Evolutionary conservation across 495 filamentous ascomycete genomes (phyloP).

Genomic region (Penicillium coprophilum): DNA sequence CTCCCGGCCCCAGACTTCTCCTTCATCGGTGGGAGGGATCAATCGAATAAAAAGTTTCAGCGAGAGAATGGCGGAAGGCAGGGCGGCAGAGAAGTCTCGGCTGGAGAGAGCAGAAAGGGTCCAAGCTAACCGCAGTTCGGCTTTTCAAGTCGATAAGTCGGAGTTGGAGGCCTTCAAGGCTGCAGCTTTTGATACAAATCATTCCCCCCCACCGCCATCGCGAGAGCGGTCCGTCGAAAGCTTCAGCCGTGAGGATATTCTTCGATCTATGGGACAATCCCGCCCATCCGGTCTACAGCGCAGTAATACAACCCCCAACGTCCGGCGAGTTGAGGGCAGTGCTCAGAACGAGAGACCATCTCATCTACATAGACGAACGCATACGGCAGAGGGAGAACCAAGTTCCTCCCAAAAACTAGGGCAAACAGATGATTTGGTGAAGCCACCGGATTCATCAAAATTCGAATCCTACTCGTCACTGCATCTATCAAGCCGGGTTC

Average conservation of each 20-base stretch:
- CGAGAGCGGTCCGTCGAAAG: slow-evolving; percentile 47
- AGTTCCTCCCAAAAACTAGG: slow-evolving; percentile 12
- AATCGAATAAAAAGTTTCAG: slow-evolving; percentile 72
- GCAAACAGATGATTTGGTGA: slow-evolving; percentile 19
- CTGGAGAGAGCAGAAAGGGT: slow-evolving; percentile 55
- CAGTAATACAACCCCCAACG: slow-evolving; percentile 52
- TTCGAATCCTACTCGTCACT: slow-evolving; percentile 86
- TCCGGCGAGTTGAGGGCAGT: slow-evolving; percentile 31
- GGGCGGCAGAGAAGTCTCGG: slow-evolving; percentile 47
- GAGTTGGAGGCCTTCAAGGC: slow-evolving; percentile 66
- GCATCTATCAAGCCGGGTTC: slow-evolving; percentile 81
- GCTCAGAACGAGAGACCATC: slow-evolving; percentile 21
- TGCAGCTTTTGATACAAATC: slow-evolving; percentile 49
- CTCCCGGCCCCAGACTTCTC: slow-evolving; percentile 29
- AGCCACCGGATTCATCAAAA: slow-evolving; percentile 43
- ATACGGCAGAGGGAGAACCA: slow-evolving; percentile 35
- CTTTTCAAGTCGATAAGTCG: slow-evolving; percentile 66
- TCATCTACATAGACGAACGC: slow-evolving; percentile 25
- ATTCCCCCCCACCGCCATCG: slow-evolving; percentile 35
- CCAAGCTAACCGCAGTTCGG: slow-evolving; percentile 62
- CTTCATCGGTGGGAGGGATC: slow-evolving; percentile 25
- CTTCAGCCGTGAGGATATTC: slow-evolving; percentile 64
- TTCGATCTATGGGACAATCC: slow-evolving; percentile 44
- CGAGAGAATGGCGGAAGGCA: slow-evolving; percentile 73
- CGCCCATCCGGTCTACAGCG: slow-evolving; percentile 40